Evolutionary conservation across 768 basidiomycete genomes (phyloP).

Genomic region (Russula emetica): DNA sequence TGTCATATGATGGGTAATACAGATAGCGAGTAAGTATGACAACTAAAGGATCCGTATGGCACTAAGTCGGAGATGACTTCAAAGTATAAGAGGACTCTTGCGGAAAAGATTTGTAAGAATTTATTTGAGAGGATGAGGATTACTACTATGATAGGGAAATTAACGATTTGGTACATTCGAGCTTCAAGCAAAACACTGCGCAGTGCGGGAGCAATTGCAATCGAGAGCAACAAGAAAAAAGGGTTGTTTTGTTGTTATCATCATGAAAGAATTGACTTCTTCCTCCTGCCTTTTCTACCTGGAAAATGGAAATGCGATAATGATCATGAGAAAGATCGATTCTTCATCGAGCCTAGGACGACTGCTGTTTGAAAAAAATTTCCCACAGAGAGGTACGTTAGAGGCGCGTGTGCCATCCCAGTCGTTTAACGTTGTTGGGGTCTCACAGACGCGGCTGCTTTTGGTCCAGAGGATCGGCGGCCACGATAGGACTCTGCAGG

Average conservation of each 20-base stretch:
- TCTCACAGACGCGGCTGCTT: background rate
- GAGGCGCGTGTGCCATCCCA: background rate
- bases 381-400: background rate
- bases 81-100: background rate
- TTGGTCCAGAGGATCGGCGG: constrained; percentile 18
- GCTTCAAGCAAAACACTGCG: background rate
- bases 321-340: background rate
- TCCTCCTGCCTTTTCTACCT: background rate
- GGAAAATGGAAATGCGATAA: background rate
- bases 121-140: background rate
- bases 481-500: constrained; percentile 23
- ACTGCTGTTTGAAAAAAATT: background rate
- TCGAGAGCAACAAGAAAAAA: background rate
- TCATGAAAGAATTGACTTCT: no score
- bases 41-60: background rate
- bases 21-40: background rate
- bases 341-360: background rate
- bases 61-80: background rate
- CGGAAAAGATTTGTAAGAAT: background rate
- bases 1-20: constrained; percentile 1
- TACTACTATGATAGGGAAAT: background rate
- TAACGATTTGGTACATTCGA: constrained; percentile 12
- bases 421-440: constrained; percentile 1
- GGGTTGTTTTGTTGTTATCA: background rate
- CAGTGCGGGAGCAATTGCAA: background rate